A percentile compares a stretch with the other conserved stretches of the same genome.
These are phyloP conservation scores for Blastobotrys terrestris DNA, from an alignment of 805 yeast species.

Conservation along the genomic window DNA sequence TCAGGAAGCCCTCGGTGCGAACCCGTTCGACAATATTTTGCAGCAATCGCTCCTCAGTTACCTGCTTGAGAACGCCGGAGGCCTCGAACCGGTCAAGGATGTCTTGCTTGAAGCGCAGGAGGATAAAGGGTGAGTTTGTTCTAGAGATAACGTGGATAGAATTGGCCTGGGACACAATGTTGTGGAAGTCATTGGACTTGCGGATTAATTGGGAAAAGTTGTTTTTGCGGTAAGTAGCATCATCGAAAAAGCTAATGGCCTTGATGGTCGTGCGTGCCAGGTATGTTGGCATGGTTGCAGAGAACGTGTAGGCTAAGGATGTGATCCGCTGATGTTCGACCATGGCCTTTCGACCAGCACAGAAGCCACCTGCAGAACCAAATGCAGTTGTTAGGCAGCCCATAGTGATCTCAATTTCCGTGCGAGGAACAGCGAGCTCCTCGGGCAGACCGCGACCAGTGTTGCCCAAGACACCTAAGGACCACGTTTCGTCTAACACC, in stretches of 20 bases:
- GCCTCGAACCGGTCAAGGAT: constrained; percentile 13
- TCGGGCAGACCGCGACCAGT: constrained; percentile 86
- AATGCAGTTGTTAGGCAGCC: constrained; percentile 80
- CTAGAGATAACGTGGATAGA: constrained; percentile 49
- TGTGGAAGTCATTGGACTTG: constrained; percentile 18
- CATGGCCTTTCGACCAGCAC: constrained; percentile 79
- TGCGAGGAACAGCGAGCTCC: constrained; percentile 58
- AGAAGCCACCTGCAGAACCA: constrained; percentile 89
- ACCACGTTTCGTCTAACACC: constrained; percentile 79
- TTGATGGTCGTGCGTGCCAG: constrained; percentile 43
- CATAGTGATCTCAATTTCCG: constrained; percentile 73
- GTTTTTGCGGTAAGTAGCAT: constrained; percentile 13
- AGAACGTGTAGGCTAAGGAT: constrained; percentile 83
- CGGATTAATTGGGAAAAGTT: neutral
- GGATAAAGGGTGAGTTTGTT: constrained; percentile 60
- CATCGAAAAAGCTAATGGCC: constrained; percentile 14
- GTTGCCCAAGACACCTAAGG: constrained; percentile 79
- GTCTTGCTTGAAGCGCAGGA: constrained; percentile 48
- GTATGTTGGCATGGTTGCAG: constrained; percentile 93
- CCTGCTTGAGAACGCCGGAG: constrained; percentile 14
- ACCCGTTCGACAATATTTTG: constrained; percentile 60
- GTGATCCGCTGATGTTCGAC: constrained; percentile 88
- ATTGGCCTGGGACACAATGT: neutral
- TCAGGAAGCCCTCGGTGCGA: constrained; percentile 48
- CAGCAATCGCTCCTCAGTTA: constrained; percentile 35